Conservation (phyloP, 805 yeast genomes). For the Candida orba region DNA sequence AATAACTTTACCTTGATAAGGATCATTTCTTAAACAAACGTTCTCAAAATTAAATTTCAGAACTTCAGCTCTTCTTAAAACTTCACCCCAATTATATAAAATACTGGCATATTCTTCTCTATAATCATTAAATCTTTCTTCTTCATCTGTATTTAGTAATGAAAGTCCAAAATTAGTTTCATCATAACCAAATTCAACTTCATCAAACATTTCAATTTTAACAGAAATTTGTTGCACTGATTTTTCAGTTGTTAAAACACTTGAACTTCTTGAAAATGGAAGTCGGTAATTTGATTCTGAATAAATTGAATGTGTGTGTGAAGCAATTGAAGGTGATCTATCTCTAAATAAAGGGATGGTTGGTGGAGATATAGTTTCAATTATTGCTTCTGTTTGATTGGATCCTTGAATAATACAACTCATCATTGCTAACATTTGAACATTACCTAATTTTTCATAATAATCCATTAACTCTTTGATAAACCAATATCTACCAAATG, state of each 20-base stretch:
- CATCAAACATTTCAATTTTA: slow-evolving; percentile 40
- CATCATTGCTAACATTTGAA: slow-evolving; percentile 88
- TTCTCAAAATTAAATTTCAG: slow-evolving; percentile 54
- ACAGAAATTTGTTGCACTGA: slow-evolving; percentile 25
- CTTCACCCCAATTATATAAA: slow-evolving; percentile 76
- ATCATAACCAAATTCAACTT: slow-evolving; percentile 29
- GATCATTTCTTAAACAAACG: slow-evolving; percentile 12
- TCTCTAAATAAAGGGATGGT: slow-evolving; percentile 1
- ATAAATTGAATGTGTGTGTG: slow-evolving; percentile 13
- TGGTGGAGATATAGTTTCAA: background rate
- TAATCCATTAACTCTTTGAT: slow-evolving; percentile 53
- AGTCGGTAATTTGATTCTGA: slow-evolving; percentile 18
- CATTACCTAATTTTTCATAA: slow-evolving; percentile 56
- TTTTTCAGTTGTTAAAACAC: slow-evolving; percentile 13
- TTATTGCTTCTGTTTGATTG: background rate
- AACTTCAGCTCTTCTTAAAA: slow-evolving; percentile 71
- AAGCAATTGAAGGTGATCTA: slow-evolving; percentile 12
- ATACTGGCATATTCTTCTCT: slow-evolving; percentile 74
- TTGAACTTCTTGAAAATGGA: slow-evolving; percentile 22
- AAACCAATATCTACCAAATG: slow-evolving; percentile 65
- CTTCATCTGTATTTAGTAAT: slow-evolving; percentile 27
- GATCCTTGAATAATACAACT: slow-evolving; percentile 50
- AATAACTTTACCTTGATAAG: slow-evolving; percentile 23
- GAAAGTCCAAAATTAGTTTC: slow-evolving; percentile 27
- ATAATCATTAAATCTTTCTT: slow-evolving; percentile 27